phyloP scores from a whole-genome alignment of 139 green algal species.

The Chlorella sp. region DNA sequence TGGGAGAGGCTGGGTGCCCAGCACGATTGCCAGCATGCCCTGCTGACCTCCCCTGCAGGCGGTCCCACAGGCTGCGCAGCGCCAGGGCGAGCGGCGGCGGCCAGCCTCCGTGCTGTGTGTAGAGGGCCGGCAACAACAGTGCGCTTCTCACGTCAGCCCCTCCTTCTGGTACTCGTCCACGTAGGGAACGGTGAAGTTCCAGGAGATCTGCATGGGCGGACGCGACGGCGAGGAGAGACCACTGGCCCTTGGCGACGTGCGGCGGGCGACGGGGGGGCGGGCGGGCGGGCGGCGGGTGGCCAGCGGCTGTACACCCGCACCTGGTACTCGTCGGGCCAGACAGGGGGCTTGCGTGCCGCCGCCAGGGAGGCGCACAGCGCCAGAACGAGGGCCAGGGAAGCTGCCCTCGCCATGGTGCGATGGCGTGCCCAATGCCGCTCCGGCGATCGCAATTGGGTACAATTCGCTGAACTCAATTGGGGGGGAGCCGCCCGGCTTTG shows the following conservation, averaged over 20 bases:
- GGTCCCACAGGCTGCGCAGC: neutral
- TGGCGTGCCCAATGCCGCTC: too few species aligned
- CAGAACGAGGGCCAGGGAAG: too few species aligned
- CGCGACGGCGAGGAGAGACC: neutral
- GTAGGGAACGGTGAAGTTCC: conserved; percentile 39
- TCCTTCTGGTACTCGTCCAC: conserved; percentile 27
- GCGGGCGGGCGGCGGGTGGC: too few species aligned
- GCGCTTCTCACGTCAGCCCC: conserved; percentile 6
- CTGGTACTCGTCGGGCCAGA: conserved; percentile 29
- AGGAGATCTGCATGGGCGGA: conserved; percentile 14
- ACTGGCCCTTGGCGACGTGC: too few species aligned
- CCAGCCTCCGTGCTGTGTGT: neutral
- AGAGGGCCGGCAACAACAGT: neutral
- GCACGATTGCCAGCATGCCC: neutral
- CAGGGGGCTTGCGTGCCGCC: too few species aligned
- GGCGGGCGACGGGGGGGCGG: neutral
- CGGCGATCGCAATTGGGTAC: too few species aligned
- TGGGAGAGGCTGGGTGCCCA: too few species aligned
- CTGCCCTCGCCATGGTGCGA: too few species aligned
- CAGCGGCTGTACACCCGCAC: neutral
- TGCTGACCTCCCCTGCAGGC: neutral
- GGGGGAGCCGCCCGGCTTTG: too few species aligned
- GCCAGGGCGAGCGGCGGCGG: neutral
- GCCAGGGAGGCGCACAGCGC: too few species aligned
- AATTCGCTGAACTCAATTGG: too few species aligned